Evolutionary conservation across 2,329 filamentous ascomycete species (phyloP).

Genomic region (Hymenoscyphus fructigenus): DNA sequence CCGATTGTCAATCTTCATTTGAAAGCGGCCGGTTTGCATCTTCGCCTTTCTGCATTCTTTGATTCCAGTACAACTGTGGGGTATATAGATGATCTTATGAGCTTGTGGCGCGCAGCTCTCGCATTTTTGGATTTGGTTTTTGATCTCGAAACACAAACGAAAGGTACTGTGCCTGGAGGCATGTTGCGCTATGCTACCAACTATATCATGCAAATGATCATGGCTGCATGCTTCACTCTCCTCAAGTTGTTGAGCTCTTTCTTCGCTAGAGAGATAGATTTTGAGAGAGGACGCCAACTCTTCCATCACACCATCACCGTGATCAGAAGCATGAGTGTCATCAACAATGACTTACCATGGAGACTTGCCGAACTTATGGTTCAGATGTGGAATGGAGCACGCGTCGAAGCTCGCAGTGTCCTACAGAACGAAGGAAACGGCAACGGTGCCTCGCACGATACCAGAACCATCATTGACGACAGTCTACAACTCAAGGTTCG

Average conservation of each 20-base stretch:
- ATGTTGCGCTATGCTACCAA: conserved; percentile 68
- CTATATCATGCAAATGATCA: conserved; percentile 82
- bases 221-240: conserved; percentile 76
- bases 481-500: conserved; percentile 78
- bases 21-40: conserved; percentile 70
- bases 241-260: conserved; percentile 77
- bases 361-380: conserved; percentile 81
- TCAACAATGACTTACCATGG: conserved; percentile 76
- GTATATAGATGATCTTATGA: conserved; percentile 73
- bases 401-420: conserved; percentile 37
- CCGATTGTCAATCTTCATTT: conserved; percentile 65
- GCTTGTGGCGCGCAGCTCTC: conserved; percentile 70
- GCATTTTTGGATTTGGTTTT: conserved; percentile 62
- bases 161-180: conserved; percentile 41
- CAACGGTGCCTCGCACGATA: conserved; percentile 38
- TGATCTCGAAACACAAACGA: conserved; percentile 53
- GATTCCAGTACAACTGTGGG: conserved; percentile 70
- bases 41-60: conserved; percentile 78
- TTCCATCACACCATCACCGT: conserved; percentile 71
- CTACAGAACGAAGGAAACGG: conserved; percentile 45
- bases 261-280: conserved; percentile 71
- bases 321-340: conserved; percentile 71
- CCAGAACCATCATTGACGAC: conserved; percentile 53
- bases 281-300: conserved; percentile 62
- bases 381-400: conserved; percentile 74